Conservation (phyloP, 2,329 filamentous ascomycete genomes). For the Xenoacremonium recifei region DNA sequence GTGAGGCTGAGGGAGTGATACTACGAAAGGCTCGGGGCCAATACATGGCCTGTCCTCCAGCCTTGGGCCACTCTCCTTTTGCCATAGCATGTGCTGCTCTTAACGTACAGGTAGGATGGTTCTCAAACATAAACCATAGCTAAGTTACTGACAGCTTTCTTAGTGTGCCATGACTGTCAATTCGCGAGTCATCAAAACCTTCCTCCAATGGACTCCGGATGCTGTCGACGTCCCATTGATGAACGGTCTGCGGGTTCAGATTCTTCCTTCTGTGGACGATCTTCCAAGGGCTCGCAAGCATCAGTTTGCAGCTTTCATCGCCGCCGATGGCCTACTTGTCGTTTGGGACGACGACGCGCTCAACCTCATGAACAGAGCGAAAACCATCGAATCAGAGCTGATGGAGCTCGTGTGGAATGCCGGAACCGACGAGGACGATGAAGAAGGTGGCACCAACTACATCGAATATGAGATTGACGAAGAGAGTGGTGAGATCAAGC, state of each 20-base stretch:
- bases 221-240: conserved; percentile 73
- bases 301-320: conserved; percentile 78
- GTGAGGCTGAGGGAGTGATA: conserved; percentile 69
- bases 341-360: conserved; percentile 82
- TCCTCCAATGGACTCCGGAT: conserved; percentile 69
- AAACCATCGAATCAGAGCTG: conserved; percentile 71
- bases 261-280: conserved; percentile 70
- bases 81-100: conserved; percentile 64
- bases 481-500: conserved; percentile 66
- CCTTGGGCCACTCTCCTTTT: conserved; percentile 61
- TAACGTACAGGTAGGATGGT: conserved; percentile 62
- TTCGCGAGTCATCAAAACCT: conserved; percentile 75
- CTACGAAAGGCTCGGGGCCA: conserved; percentile 65
- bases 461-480: conserved; percentile 62
- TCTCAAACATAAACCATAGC: not conserved
- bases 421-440: conserved; percentile 53
- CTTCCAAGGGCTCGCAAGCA: conserved; percentile 70
- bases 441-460: conserved; percentile 47
- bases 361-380: conserved; percentile 67
- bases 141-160: conserved; percentile 1
- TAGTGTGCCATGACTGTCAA: conserved; percentile 80
- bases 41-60: conserved; percentile 72
- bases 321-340: conserved; percentile 66
- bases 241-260: conserved; percentile 75
- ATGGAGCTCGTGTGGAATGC: conserved; percentile 76